Evolutionary conservation across 306 rosid species (phyloP).

Genomic region (Quercus robur): DNA sequence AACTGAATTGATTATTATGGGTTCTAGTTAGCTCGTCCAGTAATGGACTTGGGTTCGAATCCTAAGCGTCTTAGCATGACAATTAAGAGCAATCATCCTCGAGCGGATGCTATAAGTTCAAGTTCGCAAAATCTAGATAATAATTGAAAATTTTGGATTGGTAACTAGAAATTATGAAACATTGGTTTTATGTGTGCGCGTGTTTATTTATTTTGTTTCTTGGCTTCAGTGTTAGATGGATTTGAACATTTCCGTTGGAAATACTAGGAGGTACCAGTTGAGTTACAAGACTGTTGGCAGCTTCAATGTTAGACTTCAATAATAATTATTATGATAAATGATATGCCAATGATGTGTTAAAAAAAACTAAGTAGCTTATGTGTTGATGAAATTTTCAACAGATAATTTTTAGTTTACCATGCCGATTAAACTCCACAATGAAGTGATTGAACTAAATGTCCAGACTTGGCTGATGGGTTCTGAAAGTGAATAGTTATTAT

Average conservation of each 20-base stretch:
- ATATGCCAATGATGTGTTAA: neutral
- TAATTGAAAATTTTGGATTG: neutral
- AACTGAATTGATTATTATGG: neutral
- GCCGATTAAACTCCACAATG: neutral
- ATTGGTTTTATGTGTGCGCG: neutral
- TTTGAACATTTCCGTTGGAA: too few species aligned
- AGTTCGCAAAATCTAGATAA: too few species aligned
- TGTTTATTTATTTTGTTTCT: neutral
- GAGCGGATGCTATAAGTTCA: too few species aligned
- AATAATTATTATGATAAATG: neutral
- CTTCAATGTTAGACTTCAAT: neutral
- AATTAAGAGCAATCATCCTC: too few species aligned
- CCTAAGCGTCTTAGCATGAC: too few species aligned
- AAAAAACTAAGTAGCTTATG: neutral
- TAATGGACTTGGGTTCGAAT: too few species aligned
- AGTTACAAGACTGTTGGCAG: too few species aligned
- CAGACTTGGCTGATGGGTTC: slow-evolving; percentile 1
- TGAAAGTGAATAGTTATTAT: slow-evolving; percentile 6
- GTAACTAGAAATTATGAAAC: neutral
- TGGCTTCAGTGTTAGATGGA: neutral
- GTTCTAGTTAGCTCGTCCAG: too few species aligned
- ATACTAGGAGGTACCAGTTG: too few species aligned
- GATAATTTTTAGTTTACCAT: neutral
- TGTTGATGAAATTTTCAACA: neutral
- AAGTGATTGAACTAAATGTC: neutral